A percentile compares a stretch with the other conserved stretches of the same genome.
phyloP scores from a whole-genome alignment of 768 basidiomycete genomes.

The Naganishia friedmannii region DNA sequence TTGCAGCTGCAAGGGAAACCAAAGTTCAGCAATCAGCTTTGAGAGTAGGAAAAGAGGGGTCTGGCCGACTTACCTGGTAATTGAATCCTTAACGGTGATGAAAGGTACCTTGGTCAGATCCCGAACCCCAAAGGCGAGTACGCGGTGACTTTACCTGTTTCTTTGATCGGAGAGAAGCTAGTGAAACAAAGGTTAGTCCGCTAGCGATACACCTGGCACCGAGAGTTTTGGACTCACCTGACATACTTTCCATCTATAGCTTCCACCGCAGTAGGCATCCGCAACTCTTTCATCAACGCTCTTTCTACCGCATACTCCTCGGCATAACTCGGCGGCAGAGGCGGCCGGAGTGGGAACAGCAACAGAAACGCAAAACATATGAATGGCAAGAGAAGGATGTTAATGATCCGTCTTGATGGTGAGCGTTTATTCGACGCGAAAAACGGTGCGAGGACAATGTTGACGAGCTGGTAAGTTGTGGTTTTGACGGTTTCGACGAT shows the following conservation, averaged over 20 bases:
- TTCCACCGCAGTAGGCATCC: conserved; percentile 4
- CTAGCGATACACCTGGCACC: neutral
- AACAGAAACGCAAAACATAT: conserved; percentile 24
- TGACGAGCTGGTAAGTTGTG: conserved; percentile 11
- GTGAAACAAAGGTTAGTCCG: neutral
- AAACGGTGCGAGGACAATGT: conserved; percentile 8
- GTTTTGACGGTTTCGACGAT: neutral
- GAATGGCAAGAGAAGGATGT: conserved; percentile 22
- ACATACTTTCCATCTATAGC: conserved; percentile 32
- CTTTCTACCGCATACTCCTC: conserved; percentile 39
- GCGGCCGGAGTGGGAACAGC: conserved; percentile 22
- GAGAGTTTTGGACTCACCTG: conserved; percentile 42
- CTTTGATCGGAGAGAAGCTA: conserved; percentile 45
- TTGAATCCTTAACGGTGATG: conserved; percentile 40
- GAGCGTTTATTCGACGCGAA: neutral
- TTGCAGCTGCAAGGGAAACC: conserved; percentile 33
- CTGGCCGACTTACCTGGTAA: conserved; percentile 35
- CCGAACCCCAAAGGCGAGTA: neutral
- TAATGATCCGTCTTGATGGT: conserved; percentile 5
- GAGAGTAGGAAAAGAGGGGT: neutral
- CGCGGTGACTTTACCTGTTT: conserved; percentile 36
- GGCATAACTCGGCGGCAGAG: conserved; percentile 42
- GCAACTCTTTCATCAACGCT: conserved; percentile 31
- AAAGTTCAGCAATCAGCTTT: neutral
- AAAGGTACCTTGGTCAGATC: neutral